phyloP scores from a whole-genome alignment of 345 rosid genomes.

The Lepidium didymum region DNA sequence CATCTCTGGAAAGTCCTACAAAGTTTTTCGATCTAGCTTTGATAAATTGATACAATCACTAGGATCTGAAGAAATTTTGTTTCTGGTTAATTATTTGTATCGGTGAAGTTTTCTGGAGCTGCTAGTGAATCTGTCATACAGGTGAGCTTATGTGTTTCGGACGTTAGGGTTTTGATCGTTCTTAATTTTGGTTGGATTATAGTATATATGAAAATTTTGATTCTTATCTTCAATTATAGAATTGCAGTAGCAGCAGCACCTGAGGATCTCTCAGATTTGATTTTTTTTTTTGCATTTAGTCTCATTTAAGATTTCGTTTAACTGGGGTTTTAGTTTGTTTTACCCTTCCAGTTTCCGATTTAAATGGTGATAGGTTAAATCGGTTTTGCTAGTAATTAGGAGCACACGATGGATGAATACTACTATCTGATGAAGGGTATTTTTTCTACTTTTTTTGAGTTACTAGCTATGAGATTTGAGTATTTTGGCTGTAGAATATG shows the following conservation, averaged over 20 bases:
- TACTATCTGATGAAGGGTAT: background rate
- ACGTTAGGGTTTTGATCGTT: conserved; percentile 10
- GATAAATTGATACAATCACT: background rate
- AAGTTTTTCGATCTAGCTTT: conserved; percentile 17
- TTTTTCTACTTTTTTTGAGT: background rate
- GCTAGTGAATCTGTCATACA: conserved; percentile 14
- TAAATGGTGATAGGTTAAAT: background rate
- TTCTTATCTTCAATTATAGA: background rate
- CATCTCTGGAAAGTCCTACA: conserved; percentile 40
- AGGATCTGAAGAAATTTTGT: background rate
- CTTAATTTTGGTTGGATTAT: conserved; percentile 9
- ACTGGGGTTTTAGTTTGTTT: background rate
- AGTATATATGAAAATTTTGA: background rate
- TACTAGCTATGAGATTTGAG: background rate
- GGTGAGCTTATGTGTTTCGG: conserved; percentile 29
- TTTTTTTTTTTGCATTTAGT: background rate
- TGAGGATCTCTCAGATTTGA: conserved; percentile 7
- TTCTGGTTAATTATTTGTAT: background rate
- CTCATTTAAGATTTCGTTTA: background rate
- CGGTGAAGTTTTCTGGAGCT: conserved; percentile 18
- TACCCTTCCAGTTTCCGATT: background rate
- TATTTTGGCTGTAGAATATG: background rate
- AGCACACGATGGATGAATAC: background rate
- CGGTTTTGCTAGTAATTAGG: background rate
- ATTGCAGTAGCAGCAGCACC: background rate